Conservation (phyloP, 306 rosid genomes). For the Cyamopsis tetragonoloba region DNA sequence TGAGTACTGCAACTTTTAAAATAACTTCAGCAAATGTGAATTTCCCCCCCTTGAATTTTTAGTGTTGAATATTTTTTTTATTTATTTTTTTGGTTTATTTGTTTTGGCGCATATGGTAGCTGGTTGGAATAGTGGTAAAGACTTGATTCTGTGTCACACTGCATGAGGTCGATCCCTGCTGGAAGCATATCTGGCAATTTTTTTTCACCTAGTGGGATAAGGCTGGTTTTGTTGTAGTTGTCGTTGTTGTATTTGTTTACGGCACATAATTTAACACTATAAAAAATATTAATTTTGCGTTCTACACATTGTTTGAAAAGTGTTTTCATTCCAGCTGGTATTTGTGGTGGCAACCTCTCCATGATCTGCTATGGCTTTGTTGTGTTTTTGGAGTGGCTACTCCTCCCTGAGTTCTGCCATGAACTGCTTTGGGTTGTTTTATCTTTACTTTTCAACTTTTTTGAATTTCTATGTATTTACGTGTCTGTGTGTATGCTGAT, state of each 20-base stretch:
- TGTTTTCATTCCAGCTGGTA: not conserved
- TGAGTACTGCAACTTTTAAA: not conserved
- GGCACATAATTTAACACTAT: not conserved
- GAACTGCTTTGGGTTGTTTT: not conserved
- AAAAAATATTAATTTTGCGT: not conserved
- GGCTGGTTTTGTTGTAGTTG: too few relatives aligned
- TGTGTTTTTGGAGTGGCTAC: not conserved
- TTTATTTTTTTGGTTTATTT: too few relatives aligned
- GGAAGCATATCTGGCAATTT: too few relatives aligned
- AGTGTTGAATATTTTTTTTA: not conserved
- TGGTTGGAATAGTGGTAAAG: too few relatives aligned
- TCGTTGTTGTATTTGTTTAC: too few relatives aligned
- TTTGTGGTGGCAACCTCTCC: not conserved
- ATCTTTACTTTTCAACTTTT: not conserved
- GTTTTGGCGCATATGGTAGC: too few relatives aligned
- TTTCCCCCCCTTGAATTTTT: not conserved
- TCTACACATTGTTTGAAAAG: not conserved
- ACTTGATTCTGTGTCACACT: too few relatives aligned
- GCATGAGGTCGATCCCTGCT: too few relatives aligned
- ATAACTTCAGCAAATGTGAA: not conserved
- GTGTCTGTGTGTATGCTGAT: not conserved
- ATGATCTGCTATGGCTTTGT: not conserved
- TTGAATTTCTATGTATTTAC: not conserved
- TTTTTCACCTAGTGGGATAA: not conserved
- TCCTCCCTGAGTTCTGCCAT: not conserved